Base-by-base conservation (phyloP, 306 rosid species). In the Castanea mollissima region DNA sequence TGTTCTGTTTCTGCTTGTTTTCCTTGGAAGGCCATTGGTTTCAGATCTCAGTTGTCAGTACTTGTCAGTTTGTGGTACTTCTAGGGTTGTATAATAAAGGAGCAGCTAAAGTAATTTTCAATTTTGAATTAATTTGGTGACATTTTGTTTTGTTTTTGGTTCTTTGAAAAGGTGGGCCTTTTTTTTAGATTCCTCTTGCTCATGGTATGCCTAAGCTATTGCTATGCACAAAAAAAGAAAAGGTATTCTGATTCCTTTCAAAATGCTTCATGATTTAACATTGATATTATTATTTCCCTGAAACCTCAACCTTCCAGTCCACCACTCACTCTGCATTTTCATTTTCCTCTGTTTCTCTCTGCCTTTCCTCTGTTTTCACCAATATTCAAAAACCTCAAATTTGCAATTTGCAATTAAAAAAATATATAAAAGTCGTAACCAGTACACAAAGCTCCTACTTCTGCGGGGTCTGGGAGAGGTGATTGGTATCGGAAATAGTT, bases 191-290 rank as follows among this genome's bases (percentile, higher is more conserved):
- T 92, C 97, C 86, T 86, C 14, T 69, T 74, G 85, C 54, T 49
- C 16, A 49, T 49, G 69, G 79, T 78, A 79, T 79, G 83, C 76
- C 82, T 81, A 82, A 81, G 72, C 81, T 12, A 12, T 49, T 49
- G 16, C 54, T 49, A 49, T 49, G 54, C 54, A 49, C 54, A 49
- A 49, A 49, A 49, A 77, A 35, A 55, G 74, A 82, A 79, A 86
- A 78, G 60, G 88, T 89, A 92, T 91, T 92, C 97, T 74, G 91
- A 92, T 92, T 92, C 97, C 87, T 82, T 85, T 85, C 64, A 78
- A 85, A 84, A 86, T 88, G 92, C 93, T 74, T 75, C 69, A 80
- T 81, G 91, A 89, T 89, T 91, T 89, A 83, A 85, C 88, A 57
- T 71, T 85, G 79, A 78, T 80, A 63, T 77, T 85, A 77, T 69